These are phyloP conservation scores for Capronia epimyces DNA, from an alignment of 2,329 filamentous ascomycete genomes.

Conservation along the genomic window DNA sequence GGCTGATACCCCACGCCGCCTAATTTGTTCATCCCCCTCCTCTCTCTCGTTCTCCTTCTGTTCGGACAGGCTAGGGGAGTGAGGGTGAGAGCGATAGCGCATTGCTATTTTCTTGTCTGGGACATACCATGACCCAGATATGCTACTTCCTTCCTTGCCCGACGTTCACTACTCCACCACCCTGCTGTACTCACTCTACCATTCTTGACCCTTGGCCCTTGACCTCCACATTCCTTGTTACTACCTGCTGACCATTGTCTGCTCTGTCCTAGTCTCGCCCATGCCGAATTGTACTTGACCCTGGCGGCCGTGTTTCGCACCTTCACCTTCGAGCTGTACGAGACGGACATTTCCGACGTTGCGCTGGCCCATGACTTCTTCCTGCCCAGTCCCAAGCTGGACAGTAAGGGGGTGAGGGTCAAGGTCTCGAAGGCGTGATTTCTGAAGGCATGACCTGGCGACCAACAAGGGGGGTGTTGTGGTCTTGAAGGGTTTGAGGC, in stretches of 20 bases:
- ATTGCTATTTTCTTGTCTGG: background rate
- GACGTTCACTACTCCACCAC: background rate
- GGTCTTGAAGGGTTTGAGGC: background rate
- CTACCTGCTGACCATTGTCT: too few relatives aligned
- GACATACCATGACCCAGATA: background rate
- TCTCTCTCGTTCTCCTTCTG: too few relatives aligned
- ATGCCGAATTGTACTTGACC: constrained; percentile 33
- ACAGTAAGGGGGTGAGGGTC: constrained; percentile 29
- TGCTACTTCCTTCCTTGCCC: background rate
- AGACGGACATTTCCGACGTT: constrained; percentile 34
- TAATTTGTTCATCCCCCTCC: too few relatives aligned
- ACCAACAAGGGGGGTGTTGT: background rate
- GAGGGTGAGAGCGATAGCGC: too few relatives aligned
- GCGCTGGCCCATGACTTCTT: constrained; percentile 30
- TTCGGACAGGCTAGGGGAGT: too few relatives aligned
- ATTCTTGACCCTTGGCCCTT: background rate
- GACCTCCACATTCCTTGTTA: too few relatives aligned
- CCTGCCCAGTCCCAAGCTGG: constrained; percentile 25
- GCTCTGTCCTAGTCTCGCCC: constrained; percentile 31
- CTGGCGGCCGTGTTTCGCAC: constrained; percentile 31
- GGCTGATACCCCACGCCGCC: too few relatives aligned
- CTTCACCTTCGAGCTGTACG: constrained; percentile 33
- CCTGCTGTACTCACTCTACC: too few relatives aligned
- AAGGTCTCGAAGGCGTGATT: constrained; percentile 6
- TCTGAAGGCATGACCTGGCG: background rate